Base-by-base conservation (phyloP, 225 moss, liverwort and hornwort genomes). In the Pseudoscleropodium purum region DNA sequence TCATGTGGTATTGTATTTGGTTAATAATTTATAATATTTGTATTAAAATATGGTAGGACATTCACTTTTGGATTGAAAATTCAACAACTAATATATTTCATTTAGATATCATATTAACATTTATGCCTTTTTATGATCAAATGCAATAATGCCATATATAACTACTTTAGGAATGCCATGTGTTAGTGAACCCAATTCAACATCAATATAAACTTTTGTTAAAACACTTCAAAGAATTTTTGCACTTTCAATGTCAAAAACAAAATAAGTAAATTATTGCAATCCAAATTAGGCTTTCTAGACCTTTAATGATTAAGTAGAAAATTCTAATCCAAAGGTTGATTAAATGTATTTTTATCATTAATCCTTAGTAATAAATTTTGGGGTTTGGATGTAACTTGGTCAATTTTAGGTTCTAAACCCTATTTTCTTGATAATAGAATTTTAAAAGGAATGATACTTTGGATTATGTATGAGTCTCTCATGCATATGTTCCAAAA, bases 361-460 rank as follows among this genome's bases (percentile, higher is more conserved):
- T n/a, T 15, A 18, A 80, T 27, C 0, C 0, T 33, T 20, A 26
- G 24, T 6, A 74, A 0, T 7, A 31, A 15, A 47, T 31, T 0
- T 31, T 2, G 2, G 0, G 11, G 0, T 18, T 47, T 0, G 2
- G 0, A 0, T 18, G 3, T 19, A 11, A 18, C 6, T 60, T 80
- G 7, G 12, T 80, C 39, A 59, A 21, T 49, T 49, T 76, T 4
- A 33, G 8, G 13, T 19, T 31, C 8, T 47, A 33, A 51, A 20
- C 8, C 33, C 34, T 51, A 34, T 74, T 74, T 30, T 45, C 4
- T 31, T 2, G 11, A 75, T 2, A 77, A 52, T 36, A 4, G 15
- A 2, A 23, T 77, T 33, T 24, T 24, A 30, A 11, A 75, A 47
- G 11, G 75, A n/a, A n/a, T n/a, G n/a, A 75, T 75, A 31, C 18